Conservation (phyloP, 2,329 filamentous ascomycete species). For the Alternaria hordeiaustralica region DNA sequence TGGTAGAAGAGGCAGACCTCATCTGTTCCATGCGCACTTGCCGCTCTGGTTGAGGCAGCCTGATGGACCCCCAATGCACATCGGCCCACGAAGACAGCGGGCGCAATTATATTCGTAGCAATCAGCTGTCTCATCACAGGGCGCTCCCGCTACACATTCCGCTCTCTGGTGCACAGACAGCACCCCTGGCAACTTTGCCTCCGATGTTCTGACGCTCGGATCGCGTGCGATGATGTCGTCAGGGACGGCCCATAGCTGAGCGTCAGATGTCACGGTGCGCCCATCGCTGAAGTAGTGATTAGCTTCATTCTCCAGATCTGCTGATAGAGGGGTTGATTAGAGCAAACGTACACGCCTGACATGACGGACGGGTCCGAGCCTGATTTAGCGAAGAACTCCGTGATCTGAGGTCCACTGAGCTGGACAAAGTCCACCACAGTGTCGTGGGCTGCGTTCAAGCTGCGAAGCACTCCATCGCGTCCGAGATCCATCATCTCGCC, state of each 20-base stretch:
- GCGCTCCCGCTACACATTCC: too few relatives aligned
- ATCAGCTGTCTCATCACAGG: too few relatives aligned
- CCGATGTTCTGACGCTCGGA: accelerated
- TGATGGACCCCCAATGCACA: too few relatives aligned
- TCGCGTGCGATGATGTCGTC: neutral
- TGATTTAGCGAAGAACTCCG: accelerated
- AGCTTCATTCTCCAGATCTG: too few relatives aligned
- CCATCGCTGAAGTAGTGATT: neutral
- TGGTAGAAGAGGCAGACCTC: neutral
- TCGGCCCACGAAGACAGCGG: neutral
- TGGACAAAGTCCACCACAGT: neutral
- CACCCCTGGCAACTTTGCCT: neutral
- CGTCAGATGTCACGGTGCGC: neutral
- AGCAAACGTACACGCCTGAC: too few relatives aligned
- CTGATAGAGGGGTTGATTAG: too few relatives aligned
- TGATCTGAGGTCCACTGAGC: neutral
- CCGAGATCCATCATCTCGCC: neutral
- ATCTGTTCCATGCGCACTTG: neutral
- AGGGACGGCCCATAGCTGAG: neutral
- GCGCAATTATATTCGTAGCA: too few relatives aligned
- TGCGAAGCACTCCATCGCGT: neutral
- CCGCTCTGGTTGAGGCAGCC: too few relatives aligned
- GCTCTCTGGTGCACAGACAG: neutral
- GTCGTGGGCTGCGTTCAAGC: neutral
- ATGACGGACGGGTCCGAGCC: neutral